Percentiles rank a stretch among this genome's conserved stretches.
These are phyloP conservation scores for Thelonectria discophora DNA, from an alignment of 2,329 filamentous ascomycete genomes.

Conservation along the genomic window DNA sequence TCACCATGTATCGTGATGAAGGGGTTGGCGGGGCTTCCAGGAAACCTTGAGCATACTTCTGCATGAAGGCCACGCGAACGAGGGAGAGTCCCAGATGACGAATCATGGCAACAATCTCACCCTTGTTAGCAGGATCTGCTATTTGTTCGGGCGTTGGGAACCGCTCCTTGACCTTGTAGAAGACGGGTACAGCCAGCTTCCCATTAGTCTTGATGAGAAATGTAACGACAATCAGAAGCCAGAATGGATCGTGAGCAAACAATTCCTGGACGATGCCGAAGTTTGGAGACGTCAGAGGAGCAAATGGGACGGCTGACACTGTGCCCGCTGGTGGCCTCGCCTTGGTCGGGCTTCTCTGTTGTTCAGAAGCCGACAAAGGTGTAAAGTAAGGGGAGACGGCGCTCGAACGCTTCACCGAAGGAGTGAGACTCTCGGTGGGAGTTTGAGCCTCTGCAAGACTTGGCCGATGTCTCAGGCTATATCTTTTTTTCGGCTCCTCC, in stretches of 20 bases:
- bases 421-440: slow-evolving; percentile 10
- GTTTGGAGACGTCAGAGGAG: slow-evolving; percentile 65
- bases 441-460: slow-evolving; percentile 1
- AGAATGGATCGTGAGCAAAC: slow-evolving; percentile 78
- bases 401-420: slow-evolving; percentile 24
- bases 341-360: slow-evolving; percentile 23
- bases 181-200: slow-evolving; percentile 76
- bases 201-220: slow-evolving; percentile 87
- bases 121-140: slow-evolving; percentile 57
- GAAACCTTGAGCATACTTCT: slow-evolving; percentile 77
- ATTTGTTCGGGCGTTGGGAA: slow-evolving; percentile 75
- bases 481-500: not conserved
- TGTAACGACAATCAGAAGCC: slow-evolving; percentile 81
- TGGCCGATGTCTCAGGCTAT: not conserved
- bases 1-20: slow-evolving; percentile 63
- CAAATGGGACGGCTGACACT: slow-evolving; percentile 70
- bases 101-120: slow-evolving; percentile 69
- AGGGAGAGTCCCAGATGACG: slow-evolving; percentile 75
- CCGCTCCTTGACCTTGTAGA: slow-evolving; percentile 71
- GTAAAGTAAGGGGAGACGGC: slow-evolving; percentile 48
- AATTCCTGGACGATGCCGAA: slow-evolving; percentile 90
- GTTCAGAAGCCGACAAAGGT: slow-evolving; percentile 23
- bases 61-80: slow-evolving; percentile 72
- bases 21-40: slow-evolving; percentile 67
- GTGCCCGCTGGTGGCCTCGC: slow-evolving; percentile 54